These are phyloP conservation scores for Pythium utonaiense DNA, from an alignment of 352 stramenopile species.

Conservation along the genomic window DNA sequence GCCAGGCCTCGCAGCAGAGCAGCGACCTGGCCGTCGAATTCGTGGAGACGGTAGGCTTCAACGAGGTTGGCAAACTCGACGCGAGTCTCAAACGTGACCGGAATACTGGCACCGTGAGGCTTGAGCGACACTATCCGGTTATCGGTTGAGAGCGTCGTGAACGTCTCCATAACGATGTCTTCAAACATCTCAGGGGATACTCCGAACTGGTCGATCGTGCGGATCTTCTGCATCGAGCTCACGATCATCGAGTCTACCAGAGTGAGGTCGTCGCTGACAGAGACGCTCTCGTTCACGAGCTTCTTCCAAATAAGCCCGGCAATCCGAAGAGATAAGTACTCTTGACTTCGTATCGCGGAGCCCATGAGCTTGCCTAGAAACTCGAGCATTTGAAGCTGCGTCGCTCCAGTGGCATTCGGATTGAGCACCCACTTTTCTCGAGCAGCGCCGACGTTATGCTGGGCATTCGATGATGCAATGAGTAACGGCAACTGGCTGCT, in stretches of 20 bases:
- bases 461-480: constrained; percentile 83
- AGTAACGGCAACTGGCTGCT: constrained; percentile 85
- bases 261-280: constrained; percentile 74
- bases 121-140: constrained; percentile 76
- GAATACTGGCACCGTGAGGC: constrained; percentile 44
- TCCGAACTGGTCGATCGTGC: constrained; percentile 69
- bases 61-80: constrained; percentile 80
- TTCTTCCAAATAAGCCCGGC: constrained; percentile 89
- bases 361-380: constrained; percentile 94
- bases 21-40: constrained; percentile 59
- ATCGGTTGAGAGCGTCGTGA: constrained; percentile 86
- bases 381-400: constrained; percentile 78
- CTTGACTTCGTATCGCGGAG: constrained; percentile 77
- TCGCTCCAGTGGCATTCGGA: constrained; percentile 48
- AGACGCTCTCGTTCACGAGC: constrained; percentile 69
- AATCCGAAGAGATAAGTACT: constrained; percentile 87
- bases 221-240: constrained; percentile 85
- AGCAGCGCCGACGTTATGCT: constrained; percentile 84
- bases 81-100: constrained; percentile 79
- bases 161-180: constrained; percentile 90
- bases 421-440: constrained; percentile 91
- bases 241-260: constrained; percentile 84
- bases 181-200: constrained; percentile 87
- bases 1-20: constrained; percentile 56
- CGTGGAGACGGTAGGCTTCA: constrained; percentile 72